phyloP scores from a whole-genome alignment of 352 stramenopile species.

The Sclerospora graminicola region DNA sequence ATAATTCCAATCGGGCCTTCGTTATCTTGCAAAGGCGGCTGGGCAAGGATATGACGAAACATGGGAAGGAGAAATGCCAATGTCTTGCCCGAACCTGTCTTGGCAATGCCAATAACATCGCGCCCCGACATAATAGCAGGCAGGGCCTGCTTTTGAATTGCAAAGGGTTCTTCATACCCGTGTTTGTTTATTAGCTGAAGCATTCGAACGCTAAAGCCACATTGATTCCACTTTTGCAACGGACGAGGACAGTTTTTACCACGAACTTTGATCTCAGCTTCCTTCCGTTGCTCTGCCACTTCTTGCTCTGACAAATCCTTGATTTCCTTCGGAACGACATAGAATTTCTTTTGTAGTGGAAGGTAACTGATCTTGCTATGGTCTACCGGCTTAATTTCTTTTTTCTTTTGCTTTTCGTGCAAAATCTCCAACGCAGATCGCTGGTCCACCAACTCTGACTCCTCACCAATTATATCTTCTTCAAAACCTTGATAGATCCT shows the following conservation, averaged over 20 bases:
- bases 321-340: too few species aligned
- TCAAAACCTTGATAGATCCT: too few species aligned
- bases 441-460: too few species aligned
- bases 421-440: too few species aligned
- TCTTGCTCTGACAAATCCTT: too few species aligned
- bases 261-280: too few species aligned
- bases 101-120: conserved; percentile 99
- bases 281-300: too few species aligned
- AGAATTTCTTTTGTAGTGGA: conserved; percentile 97
- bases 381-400: conserved; percentile 94
- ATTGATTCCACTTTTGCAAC: conserved; percentile 97
- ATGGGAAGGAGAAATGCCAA: conserved; percentile 88
- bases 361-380: conserved; percentile 95
- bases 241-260: too few species aligned
- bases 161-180: conserved; percentile 91
- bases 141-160: conserved; percentile 94
- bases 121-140: conserved; percentile 98
- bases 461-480: too few species aligned
- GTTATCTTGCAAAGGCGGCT: conserved; percentile 86
- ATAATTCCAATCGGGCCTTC: conserved; percentile 97
- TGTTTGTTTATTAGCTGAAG: conserved; percentile 91
- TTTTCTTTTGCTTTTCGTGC: too few species aligned
- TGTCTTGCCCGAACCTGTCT: too few species aligned
- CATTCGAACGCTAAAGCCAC: conserved; percentile 94
- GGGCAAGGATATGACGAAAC: conserved; percentile 94